Base-by-base conservation (phyloP, 176 grass and related monocot genomes). In the Phragmites australis region DNA sequence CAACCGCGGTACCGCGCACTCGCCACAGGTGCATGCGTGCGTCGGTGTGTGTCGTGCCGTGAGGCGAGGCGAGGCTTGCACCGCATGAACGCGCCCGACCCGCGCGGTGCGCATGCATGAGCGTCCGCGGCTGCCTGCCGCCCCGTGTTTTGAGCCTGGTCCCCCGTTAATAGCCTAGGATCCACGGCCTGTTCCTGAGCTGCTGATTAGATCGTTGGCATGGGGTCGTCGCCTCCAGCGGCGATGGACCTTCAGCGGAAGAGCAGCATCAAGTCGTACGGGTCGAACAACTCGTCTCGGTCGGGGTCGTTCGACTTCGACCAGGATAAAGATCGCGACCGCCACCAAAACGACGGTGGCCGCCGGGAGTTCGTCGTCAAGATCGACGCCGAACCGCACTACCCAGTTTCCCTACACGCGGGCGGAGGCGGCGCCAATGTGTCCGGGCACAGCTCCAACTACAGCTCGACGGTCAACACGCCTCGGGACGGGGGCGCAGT, bases 291-390 rank as follows among this genome's bases (percentile, higher is more conserved):
- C 32, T 66, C 83, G 49, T 89, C 83, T 4, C 18, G 21, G 65
- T 82, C 88, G 2, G 88, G 88, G 18, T 90, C 88, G 17, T 81
- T 88, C 82, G 80, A 88, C 39, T 78, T 84, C 64, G 72, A 88
- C 11, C 73, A 77, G 49, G 85, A 97, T 70, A 58, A 70, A 67
- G 50, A 72, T 8, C 84, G 59, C 45, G 74, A 77, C 37, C 49
- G 65, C 26, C 43, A 72, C 40, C 50, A 54, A 41, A 16, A 79
- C 52, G 78, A 21, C 54, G 46, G n/a, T 6, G 57, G 70, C 16
- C 69, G 53, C 42, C 78, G 81, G 2, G 97, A 99, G 87, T 88
- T 99, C 62, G 90, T 99, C 48, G 92, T 99, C 70, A 96, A 93
- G 82, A 93, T 99, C 74, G 97, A 99, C 22, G 67, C 77, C 0